Base-by-base conservation (phyloP, 164 flowering plant genomes). In the Vitis riparia region DNA sequence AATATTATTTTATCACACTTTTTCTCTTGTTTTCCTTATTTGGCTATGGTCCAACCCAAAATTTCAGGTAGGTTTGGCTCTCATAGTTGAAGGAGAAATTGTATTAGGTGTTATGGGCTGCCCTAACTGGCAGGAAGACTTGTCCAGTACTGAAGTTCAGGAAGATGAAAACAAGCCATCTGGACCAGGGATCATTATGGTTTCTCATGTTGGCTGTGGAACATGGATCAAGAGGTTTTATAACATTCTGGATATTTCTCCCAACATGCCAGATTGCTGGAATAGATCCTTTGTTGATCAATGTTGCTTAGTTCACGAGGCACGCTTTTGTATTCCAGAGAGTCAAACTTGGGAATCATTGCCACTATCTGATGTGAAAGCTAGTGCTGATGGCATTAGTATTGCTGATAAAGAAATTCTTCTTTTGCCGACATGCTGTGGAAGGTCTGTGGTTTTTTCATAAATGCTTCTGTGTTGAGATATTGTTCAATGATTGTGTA, bases 71-170 rank as follows among this genome's bases (percentile, higher is more conserved):
- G 98, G 98, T 12, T 80, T 92, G 88, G 93, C 98, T 72, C 94
- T 93, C 73, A 80, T 93, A 9, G 92, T 91, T 70, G 91, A 92
- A 63, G 96, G 94, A 69, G 81, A 91, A 68, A 81, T 89, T 80
- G 91, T 84, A 10, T 62, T 90, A 72, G 96, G 98, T 61, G 88
- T 88, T 62, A 92, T 95, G 97, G 98, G 98, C 51, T 92, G 96
- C 71, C 98, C 98, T 49, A 92, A 91, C 71, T 91, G 98, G 98
- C 75, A 60, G 63, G 80, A 68, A 9, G 82, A 77, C 37, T 23
- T 44, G 68, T 73, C 77, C 59, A 44, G 63, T 44, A 49, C 68
- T 47, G 75, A 73, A 27, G 73, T 51, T 48, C 69, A 55, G 71
- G 80, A 71, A 63, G 55, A 17, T 58, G 66, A 76, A 61, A 60